Conservation (phyloP, 768 basidiomycete genomes). For the Tephrocybe sp. region DNA sequence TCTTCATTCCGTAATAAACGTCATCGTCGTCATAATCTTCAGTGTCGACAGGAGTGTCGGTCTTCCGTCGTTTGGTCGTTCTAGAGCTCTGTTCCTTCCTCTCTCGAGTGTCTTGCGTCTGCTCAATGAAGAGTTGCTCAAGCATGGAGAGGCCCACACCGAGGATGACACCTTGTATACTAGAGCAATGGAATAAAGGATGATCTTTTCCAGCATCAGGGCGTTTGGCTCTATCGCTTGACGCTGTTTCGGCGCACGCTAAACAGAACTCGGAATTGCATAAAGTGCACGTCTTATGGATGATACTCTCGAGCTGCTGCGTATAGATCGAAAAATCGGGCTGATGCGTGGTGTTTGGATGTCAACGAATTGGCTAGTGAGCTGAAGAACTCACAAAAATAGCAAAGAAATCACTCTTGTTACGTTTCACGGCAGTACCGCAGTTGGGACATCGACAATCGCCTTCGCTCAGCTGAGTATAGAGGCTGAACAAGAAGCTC, state of each 20-base stretch:
- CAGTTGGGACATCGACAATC: constrained; percentile 75
- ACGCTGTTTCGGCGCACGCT: constrained; percentile 72
- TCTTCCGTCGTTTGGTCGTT: constrained; percentile 48
- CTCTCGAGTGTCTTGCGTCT: constrained; percentile 37
- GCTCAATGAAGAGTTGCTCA: constrained; percentile 68
- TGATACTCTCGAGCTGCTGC: constrained; percentile 54
- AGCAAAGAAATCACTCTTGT: constrained; percentile 80
- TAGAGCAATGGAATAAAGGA: constrained; percentile 84
- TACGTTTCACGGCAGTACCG: constrained; percentile 57
- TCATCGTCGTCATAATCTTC: constrained; percentile 52
- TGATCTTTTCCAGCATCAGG: constrained; percentile 46
- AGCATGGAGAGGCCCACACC: constrained; percentile 91
- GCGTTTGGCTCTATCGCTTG: constrained; percentile 42
- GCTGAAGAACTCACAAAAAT: constrained; percentile 61
- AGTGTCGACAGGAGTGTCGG: constrained; percentile 26
- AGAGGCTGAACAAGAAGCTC: constrained; percentile 82
- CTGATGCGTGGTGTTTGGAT: constrained; percentile 37
- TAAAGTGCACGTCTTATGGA: constrained; percentile 60
- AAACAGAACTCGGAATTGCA: constrained; percentile 67
- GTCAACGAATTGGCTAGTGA: constrained; percentile 8
- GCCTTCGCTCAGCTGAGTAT: constrained; percentile 67
- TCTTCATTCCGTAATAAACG: constrained; percentile 52
- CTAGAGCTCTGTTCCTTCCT: constrained; percentile 33
- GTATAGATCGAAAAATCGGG: constrained; percentile 72
- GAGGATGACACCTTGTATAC: constrained; percentile 85